Base-by-base conservation (phyloP, 352 stramenopile genomes). In the Pythium phragmitis region DNA sequence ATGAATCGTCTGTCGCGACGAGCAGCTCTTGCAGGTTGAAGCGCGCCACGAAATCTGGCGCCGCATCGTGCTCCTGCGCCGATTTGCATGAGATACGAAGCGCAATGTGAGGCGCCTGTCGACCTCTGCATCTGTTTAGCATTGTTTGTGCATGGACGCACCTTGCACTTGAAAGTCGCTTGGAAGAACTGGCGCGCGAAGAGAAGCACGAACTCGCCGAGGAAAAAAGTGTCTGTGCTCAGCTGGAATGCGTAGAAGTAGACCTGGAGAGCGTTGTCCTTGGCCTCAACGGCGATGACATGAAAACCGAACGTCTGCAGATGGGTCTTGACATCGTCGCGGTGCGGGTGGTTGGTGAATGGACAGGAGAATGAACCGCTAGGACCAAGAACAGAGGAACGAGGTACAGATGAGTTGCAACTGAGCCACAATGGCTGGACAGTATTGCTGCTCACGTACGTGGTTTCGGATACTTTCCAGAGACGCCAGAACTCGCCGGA, bases 101-200 rank as follows among this genome's bases (percentile, higher is more conserved):
- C 19, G 34, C 41, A 34, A n/a, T 34, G 21, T 34, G 26, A 58
- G 19, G 3, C 36, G 54, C n/a, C 13, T 49, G 51, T 33, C 37
- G 49, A 21, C 36, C 28, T 30, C 4, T 30, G 26, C 26, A 30
- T 30, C 26, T 30, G 26, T 3, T 30, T 19, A 19, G 13, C 7
- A 46, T 2, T 46, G 16, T 46, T 46, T 16, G 17, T 1, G 39
- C 39, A 16, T 14, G 19, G 16, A 60, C 64, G 33, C 65, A 91
- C 85, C 77, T 80, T 75, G 79, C 82, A 91, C 50, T 93, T 93
- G 70, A 93, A 93, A 1, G 82, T 91, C 21, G 82, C 80, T 53
- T 91, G 82, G 71, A 93, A 93, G 67, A 91, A 93, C n/a, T 74
- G 73, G 3, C 85, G 72, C 33, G 79, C 68, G 57, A 76, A 88